A percentile compares a stretch with the other conserved stretches of the same genome.
These are phyloP conservation scores for Mortierella sp. DNA, from an alignment of 371 early-diverging fungal species.

Conservation along the genomic window DNA sequence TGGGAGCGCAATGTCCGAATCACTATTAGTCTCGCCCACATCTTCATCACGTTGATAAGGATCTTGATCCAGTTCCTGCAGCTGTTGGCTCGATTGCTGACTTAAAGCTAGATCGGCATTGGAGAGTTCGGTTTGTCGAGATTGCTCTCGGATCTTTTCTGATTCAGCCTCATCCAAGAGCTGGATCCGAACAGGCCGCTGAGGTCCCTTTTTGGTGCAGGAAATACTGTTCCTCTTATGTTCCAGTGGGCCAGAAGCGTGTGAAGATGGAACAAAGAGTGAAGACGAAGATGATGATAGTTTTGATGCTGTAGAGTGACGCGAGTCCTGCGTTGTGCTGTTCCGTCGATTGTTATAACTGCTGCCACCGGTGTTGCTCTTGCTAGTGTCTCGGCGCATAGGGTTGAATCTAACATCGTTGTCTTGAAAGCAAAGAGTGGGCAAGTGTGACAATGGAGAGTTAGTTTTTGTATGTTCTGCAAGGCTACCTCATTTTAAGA, in stretches of 20 bases:
- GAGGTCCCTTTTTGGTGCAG: constrained; percentile 21
- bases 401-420: background rate
- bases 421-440: background rate
- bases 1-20: constrained; percentile 20
- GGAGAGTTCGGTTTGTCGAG: constrained; percentile 1
- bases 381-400: background rate
- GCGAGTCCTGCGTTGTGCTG: background rate
- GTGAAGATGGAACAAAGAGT: constrained; percentile 22
- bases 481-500: too few relatives aligned
- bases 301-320: background rate
- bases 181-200: constrained; percentile 39
- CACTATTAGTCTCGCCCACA: constrained; percentile 2
- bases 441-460: too few relatives aligned
- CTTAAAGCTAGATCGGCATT: background rate
- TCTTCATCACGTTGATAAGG: background rate
- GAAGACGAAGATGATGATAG: constrained; percentile 15
- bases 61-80: background rate
- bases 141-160: constrained; percentile 22
- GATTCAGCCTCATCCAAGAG: constrained; percentile 43
- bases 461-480: too few relatives aligned
- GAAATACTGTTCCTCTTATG: constrained; percentile 8
- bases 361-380: background rate
- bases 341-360: background rate
- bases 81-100: background rate
- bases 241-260: background rate